These are phyloP conservation scores for Emmonsia crescens DNA, from an alignment of 2,329 filamentous ascomycete species.

Conservation along the genomic window DNA sequence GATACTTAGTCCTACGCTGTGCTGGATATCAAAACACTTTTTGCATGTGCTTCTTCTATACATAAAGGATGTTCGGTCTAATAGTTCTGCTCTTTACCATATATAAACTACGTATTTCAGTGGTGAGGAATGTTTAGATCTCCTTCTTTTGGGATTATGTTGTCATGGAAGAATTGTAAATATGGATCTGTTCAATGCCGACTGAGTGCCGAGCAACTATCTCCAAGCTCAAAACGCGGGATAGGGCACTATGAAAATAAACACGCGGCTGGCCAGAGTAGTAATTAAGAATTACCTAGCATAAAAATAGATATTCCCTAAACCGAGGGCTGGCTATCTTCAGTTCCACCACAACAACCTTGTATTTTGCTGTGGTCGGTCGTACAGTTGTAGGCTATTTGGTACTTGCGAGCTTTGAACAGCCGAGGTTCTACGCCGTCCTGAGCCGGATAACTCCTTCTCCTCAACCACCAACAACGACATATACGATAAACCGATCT, in stretches of 20 bases:
- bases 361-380: no score
- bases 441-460: background rate
- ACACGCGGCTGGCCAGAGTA: no score
- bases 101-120: background rate
- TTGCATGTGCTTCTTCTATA: no score
- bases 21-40: background rate
- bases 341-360: background rate
- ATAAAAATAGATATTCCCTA: no score
- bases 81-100: background rate
- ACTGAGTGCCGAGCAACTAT: no score
- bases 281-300: no score
- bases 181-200: no score
- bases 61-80: background rate
- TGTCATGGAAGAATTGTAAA: background rate
- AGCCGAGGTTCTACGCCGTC: background rate
- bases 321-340: background rate
- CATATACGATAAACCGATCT: no score
- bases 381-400: no score
- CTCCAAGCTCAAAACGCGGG: no score
- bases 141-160: background rate
- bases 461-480: background rate
- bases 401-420: background rate
- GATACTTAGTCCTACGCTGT: no score
- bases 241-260: no score
- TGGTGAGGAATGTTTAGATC: background rate